phyloP scores from a whole-genome alignment of 2,329 filamentous ascomycete genomes.

The Clonostachys rhizophaga region DNA sequence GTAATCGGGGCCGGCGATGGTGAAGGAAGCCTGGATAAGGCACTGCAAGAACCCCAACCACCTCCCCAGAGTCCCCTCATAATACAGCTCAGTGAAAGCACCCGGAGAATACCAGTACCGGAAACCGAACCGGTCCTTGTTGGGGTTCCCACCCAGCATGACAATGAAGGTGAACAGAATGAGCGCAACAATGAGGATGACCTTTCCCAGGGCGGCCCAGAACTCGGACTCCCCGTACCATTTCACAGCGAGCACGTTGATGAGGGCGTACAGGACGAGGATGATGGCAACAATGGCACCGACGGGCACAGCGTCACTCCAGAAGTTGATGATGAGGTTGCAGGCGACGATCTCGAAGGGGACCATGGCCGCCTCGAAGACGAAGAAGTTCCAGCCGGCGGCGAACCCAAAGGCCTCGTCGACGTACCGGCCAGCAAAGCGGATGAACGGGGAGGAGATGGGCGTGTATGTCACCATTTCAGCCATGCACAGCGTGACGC shows the following conservation, averaged over 20 bases:
- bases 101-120: conserved; percentile 63
- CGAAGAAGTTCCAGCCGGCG: conserved; percentile 70
- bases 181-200: conserved; percentile 66
- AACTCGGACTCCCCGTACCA: conserved; percentile 79
- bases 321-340: conserved; percentile 58
- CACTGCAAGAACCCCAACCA: conserved; percentile 76
- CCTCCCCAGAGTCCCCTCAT: conserved; percentile 59
- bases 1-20: conserved; percentile 64
- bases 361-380: conserved; percentile 63
- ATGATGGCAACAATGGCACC: conserved; percentile 57
- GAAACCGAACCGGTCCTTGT: conserved; percentile 69
- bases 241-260: conserved; percentile 70
- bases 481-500: conserved; percentile 57
- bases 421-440: conserved; percentile 70
- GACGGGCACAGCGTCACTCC: conserved; percentile 55
- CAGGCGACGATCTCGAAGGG: conserved; percentile 65
- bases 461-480: conserved; percentile 77
- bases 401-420: conserved; percentile 73
- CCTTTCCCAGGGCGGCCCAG: conserved; percentile 66
- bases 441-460: conserved; percentile 74
- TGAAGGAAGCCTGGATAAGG: conserved; percentile 66
- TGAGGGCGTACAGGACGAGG: conserved; percentile 35
- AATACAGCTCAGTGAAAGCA: conserved; percentile 63
- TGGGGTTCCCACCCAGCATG: conserved; percentile 79
- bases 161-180: conserved; percentile 75